phyloP scores from a whole-genome alignment of 129 eudicot genomes.

The Silybum marianum region DNA sequence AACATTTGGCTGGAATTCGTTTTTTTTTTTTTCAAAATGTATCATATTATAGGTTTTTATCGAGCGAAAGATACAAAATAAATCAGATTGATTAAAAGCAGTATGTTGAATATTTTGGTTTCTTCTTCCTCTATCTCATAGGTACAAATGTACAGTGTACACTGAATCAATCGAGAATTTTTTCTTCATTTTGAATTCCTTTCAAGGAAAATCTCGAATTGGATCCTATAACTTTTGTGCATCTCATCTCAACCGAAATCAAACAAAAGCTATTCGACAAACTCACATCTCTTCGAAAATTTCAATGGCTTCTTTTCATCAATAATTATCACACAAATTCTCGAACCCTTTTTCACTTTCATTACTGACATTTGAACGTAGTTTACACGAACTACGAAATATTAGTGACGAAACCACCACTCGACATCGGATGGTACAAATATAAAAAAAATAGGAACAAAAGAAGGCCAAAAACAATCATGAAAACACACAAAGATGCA shows the following conservation, averaged over 20 bases:
- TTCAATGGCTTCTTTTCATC: slow-evolving; percentile 9
- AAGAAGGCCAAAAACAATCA: slow-evolving; percentile 6
- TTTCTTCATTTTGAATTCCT: background rate
- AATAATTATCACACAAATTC: slow-evolving; percentile 13
- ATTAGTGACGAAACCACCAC: background rate
- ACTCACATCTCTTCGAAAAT: background rate
- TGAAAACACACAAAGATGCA: slow-evolving; percentile 14
- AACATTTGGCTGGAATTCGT: no score
- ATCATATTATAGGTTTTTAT: no score
- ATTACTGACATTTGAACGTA: background rate
- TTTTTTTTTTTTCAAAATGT: no score
- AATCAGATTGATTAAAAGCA: background rate
- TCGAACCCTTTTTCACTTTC: background rate
- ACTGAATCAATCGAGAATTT: background rate
- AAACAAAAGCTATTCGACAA: background rate
- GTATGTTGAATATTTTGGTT: background rate
- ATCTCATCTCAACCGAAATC: background rate
- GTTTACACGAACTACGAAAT: slow-evolving; percentile 12
- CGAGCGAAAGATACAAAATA: background rate
- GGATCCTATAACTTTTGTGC: background rate
- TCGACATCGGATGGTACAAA: slow-evolving; percentile 16
- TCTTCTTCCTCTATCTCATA: background rate
- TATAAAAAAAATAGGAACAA: slow-evolving; percentile 2
- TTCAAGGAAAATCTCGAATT: background rate
- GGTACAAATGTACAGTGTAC: background rate